Conservation (phyloP, 1,284 basidiomycete species). For the Paramarasmius palmivorus region DNA sequence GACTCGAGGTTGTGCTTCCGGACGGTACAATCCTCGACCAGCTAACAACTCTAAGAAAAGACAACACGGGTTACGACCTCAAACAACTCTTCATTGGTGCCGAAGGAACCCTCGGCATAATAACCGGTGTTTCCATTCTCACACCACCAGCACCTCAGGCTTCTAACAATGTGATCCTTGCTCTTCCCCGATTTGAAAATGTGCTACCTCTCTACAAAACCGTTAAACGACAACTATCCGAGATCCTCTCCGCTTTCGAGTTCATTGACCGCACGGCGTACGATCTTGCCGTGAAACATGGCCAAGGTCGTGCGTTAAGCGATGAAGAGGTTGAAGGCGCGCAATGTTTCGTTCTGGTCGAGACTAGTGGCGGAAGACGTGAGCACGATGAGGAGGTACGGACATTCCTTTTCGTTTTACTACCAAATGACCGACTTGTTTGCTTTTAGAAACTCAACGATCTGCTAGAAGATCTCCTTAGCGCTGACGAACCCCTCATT, state of each 20-base stretch:
- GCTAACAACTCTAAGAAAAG: slow-evolving; percentile 86
- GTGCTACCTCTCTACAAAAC: slow-evolving; percentile 70
- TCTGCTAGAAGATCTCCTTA: slow-evolving; percentile 82
- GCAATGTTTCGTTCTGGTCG: slow-evolving; percentile 89
- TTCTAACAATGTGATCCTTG: slow-evolving; percentile 78
- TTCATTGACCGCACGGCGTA: slow-evolving; percentile 92
- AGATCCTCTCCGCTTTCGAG: slow-evolving; percentile 98
- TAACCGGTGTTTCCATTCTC: slow-evolving; percentile 94
- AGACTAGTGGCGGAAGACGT: slow-evolving; percentile 92
- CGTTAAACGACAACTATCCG: slow-evolving; percentile 79
- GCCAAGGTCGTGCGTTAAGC: slow-evolving; percentile 66
- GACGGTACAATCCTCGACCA: slow-evolving; percentile 95
- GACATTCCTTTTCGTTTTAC: slow-evolving; percentile 10
- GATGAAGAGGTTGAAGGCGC: slow-evolving; percentile 74
- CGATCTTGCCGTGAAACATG: slow-evolving; percentile 80
- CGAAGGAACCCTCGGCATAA: slow-evolving; percentile 94
- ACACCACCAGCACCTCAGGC: slow-evolving; percentile 89
- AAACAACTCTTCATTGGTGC: slow-evolving; percentile 99
- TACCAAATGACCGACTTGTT: background rate
- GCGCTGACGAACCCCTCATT: slow-evolving; percentile 74
- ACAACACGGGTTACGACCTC: slow-evolving; percentile 99
- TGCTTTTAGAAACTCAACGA: slow-evolving; percentile 79
- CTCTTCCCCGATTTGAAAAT: slow-evolving; percentile 73
- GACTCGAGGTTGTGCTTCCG: slow-evolving; percentile 96
- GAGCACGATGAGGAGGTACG: slow-evolving; percentile 94